A percentile compares a stretch with the other conserved stretches of the same genome.
Evolutionary conservation across 306 rosid species (phyloP).

Genomic region (Pterocarpus macrocarpus): DNA sequence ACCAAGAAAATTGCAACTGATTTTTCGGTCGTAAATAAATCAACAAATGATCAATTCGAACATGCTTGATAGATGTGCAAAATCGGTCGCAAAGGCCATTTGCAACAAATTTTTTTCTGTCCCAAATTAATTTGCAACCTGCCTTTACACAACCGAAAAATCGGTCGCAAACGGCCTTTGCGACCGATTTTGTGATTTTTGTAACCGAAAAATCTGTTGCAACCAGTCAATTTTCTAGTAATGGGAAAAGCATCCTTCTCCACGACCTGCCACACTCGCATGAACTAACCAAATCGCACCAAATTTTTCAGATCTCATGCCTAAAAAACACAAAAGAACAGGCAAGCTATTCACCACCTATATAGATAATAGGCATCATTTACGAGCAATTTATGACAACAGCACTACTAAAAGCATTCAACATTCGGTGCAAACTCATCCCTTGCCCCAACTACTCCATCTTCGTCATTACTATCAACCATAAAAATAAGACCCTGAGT

Average conservation of each 20-base stretch:
- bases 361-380: neutral
- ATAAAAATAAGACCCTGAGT: constrained; percentile 97
- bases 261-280: constrained; percentile 51
- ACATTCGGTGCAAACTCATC: constrained; percentile 97
- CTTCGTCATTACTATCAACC: constrained; percentile 98
- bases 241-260: constrained; percentile 50
- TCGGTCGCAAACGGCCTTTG: too few relatives aligned
- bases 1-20: too few relatives aligned
- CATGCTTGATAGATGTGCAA: too few relatives aligned
- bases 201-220: too few relatives aligned
- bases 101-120: too few relatives aligned
- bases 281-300: constrained; percentile 46
- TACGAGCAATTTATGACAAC: neutral
- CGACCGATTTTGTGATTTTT: too few relatives aligned
- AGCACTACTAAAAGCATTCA: constrained; percentile 4
- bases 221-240: too few relatives aligned
- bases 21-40: too few relatives aligned
- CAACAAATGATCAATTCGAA: too few relatives aligned
- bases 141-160: too few relatives aligned
- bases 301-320: constrained; percentile 59
- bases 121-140: too few relatives aligned
- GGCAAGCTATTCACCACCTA: constrained; percentile 26
- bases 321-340: constrained; percentile 45
- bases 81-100: too few relatives aligned
- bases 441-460: constrained; percentile 94